Base-by-base conservation (phyloP, 208 protist species). In the Acanthamoeba sp. region DNA sequence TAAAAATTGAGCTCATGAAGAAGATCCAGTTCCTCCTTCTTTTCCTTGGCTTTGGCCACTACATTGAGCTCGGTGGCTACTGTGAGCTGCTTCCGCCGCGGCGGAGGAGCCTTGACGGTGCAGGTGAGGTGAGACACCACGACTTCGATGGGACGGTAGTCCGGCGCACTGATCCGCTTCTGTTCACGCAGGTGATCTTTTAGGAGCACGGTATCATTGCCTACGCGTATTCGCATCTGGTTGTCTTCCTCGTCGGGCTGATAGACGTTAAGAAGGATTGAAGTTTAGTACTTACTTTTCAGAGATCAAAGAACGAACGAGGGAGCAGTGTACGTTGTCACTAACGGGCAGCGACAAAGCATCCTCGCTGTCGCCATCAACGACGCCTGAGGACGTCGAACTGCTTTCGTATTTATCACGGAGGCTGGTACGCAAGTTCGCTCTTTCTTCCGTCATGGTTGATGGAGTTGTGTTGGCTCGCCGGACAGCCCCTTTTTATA, bases 1-100 rank as follows among this genome's bases (percentile, higher is more conserved):
- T 94, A 94, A 40, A 94, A 94, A 69, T 2, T 94, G 66, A 94
- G 27, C 34, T 94, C 69, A 9, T 94, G 66, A 7, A 76, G 66
- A 40, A 76, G n/a, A 22, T 76, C 66, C n/a, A 76, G n/a, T 9
- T 34, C 32, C 9, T 76, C 66, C 66, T 76, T 76, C 66, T 76
- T 76, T 29, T 76, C 36, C 66, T 76, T 76, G 66, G n/a, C 66
- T 20, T 76, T 34, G 32, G 66, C 66, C 36, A 76, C 66, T 24
- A 34, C 12, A 29, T 76, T 76, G 66, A 76, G 29, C n/a, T 76
- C 29, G 29, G 66, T 76, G 29, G 7, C 36, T 18, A 76, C 66
- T 6, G 66, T 76, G 32, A 40, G n/a, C 66, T 76, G 66, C n/a
- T 34, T 76, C 36, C 40, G 0, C 66, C n/a, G 66, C 20, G 66